These are phyloP conservation scores for Ilyonectria robusta DNA, from an alignment of 2,329 filamentous ascomycete genomes.

Conservation along the genomic window DNA sequence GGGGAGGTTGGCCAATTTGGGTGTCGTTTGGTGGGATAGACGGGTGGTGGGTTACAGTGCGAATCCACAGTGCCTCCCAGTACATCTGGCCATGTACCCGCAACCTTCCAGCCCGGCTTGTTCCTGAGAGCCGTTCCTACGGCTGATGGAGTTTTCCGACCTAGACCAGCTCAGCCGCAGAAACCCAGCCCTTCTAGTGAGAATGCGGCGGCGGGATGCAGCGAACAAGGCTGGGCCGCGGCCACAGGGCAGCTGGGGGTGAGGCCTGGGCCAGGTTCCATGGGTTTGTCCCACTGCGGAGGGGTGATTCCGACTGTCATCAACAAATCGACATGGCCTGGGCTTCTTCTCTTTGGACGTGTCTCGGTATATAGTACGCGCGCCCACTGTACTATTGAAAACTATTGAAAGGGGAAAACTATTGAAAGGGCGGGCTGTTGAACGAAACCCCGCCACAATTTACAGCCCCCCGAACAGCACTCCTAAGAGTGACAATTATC, in stretches of 20 bases:
- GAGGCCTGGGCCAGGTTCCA: slow-evolving; percentile 9
- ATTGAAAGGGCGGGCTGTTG: not conserved
- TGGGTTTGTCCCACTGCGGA: slow-evolving; percentile 12
- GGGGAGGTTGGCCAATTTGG: slow-evolving; percentile 13
- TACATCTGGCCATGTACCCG: not conserved
- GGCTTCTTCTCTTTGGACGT: slow-evolving; percentile 2
- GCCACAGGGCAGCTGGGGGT: slow-evolving; percentile 8
- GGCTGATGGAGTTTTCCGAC: slow-evolving; percentile 7
- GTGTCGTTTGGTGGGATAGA: slow-evolving; percentile 5
- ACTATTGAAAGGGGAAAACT: not conserved
- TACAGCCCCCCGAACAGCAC: not conserved
- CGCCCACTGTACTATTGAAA: not conserved
- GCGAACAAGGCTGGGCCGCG: slow-evolving; percentile 6
- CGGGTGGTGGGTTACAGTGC: slow-evolving; percentile 16
- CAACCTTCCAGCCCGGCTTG: slow-evolving; percentile 11
- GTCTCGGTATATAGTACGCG: not conserved
- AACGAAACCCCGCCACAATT: slow-evolving; percentile 1
- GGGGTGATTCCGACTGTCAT: not conserved
- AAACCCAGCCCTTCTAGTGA: not conserved
- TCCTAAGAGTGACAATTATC: not conserved
- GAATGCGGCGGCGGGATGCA: not conserved
- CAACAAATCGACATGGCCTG: not conserved
- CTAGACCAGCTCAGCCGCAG: not conserved
- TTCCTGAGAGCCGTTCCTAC: slow-evolving; percentile 7
- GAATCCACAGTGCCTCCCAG: not conserved